A percentile compares a stretch with the other conserved stretches of the same genome.
Conservation (phyloP, 768 basidiomycete genomes). For the Leucosporidium yakuticum region DNA sequence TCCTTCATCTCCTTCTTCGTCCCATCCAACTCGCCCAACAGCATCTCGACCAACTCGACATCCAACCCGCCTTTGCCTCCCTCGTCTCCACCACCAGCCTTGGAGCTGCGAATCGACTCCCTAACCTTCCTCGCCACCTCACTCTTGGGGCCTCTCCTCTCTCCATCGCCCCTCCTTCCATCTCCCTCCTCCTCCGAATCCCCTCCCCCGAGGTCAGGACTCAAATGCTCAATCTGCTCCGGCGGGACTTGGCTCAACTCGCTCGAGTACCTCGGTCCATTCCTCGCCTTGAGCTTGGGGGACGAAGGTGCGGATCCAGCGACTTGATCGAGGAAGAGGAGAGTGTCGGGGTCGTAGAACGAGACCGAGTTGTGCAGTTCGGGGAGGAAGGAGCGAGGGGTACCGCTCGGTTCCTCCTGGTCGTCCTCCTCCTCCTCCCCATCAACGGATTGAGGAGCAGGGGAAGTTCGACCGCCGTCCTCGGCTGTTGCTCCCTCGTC, state of each 20-base stretch:
- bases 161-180: no score
- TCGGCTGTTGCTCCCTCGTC: background rate
- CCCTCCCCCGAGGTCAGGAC: conserved; percentile 1
- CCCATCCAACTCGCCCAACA: conserved; percentile 62
- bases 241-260: background rate
- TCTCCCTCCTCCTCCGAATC: background rate
- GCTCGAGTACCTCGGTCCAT: background rate
- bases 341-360: conserved; percentile 73
- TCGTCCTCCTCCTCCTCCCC: background rate
- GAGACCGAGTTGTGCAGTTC: conserved; percentile 51
- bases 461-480: background rate
- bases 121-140: conserved; percentile 37
- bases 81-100: conserved; percentile 29
- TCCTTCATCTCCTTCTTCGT: conserved; percentile 57
- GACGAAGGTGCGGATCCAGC: conserved; percentile 17
- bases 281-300: background rate
- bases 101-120: conserved; percentile 57
- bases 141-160: background rate
- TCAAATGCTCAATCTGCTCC: background rate
- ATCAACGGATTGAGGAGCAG: background rate
- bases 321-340: conserved; percentile 43
- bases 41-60: conserved; percentile 62
- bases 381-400: background rate
- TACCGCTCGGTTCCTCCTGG: background rate
- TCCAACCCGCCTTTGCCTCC: conserved; percentile 56